Conservation (phyloP, 2,329 filamentous ascomycete genomes). For the Hymenoscyphus infarciens region DNA sequence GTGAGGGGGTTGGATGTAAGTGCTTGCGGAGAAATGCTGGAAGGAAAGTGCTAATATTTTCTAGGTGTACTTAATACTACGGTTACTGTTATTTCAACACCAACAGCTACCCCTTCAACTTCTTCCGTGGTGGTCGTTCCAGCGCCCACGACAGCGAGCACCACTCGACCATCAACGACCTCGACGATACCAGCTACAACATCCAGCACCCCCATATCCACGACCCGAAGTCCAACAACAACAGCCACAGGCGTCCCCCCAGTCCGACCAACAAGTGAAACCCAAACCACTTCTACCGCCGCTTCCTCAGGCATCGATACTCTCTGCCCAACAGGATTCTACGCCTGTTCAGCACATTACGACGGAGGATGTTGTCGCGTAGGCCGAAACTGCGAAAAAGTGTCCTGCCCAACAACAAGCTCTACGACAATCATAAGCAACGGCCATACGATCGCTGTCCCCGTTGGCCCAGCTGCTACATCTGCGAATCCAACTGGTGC, state of each 20-base stretch:
- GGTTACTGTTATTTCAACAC: slow-evolving; percentile 4
- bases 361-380: slow-evolving; percentile 84
- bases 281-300: slow-evolving; percentile 36
- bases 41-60: slow-evolving; percentile 1
- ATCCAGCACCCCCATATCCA: slow-evolving; percentile 29
- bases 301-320: slow-evolving; percentile 27
- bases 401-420: slow-evolving; percentile 65
- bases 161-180: slow-evolving; percentile 18
- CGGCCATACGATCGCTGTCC: slow-evolving; percentile 69
- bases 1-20: slow-evolving; percentile 65
- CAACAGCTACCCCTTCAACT: slow-evolving; percentile 15
- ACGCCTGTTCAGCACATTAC: slow-evolving; percentile 80
- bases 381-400: slow-evolving; percentile 77
- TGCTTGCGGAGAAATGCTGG: slow-evolving; percentile 22
- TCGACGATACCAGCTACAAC: slow-evolving; percentile 37
- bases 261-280: slow-evolving; percentile 45
- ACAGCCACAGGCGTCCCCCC: slow-evolving; percentile 42
- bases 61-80: slow-evolving; percentile 16
- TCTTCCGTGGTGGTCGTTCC: slow-evolving; percentile 10
- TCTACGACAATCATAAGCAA: slow-evolving; percentile 64
- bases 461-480: slow-evolving; percentile 45
- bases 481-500: slow-evolving; percentile 39
- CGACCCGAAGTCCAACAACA: slow-evolving; percentile 36
- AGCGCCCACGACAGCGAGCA: slow-evolving; percentile 12
- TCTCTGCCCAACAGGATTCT: slow-evolving; percentile 84